Evolutionary conservation across 2,329 filamentous ascomycete species (phyloP), one percentile per base, ranked within the genome.

Genomic region (Pochonia chlamydosporia): DNA sequence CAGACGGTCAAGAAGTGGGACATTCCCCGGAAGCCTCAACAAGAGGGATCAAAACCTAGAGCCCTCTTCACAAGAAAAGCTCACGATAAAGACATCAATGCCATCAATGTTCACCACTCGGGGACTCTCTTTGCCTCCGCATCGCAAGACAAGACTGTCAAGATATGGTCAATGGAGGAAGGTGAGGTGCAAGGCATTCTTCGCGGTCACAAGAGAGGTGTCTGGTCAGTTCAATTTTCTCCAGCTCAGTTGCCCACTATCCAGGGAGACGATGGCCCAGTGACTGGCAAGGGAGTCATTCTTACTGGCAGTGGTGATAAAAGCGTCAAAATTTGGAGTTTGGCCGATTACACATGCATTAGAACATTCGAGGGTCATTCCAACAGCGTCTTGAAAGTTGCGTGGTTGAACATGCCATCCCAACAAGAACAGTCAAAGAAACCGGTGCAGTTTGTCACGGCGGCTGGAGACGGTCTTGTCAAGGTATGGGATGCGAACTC

Each of bases 41-140:
- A 69, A 48, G 56, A 59, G 37, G 59, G 57, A 16, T 65, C 70
- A 40, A 74, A 78, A 9, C 70, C 82, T 9, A 73, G 82, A 56
- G 89, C 89, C 35, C 69, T 84, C 4, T 99, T 88, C 65, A 97
- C 93, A 1, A 81, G 93, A 48, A 95, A 96, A 66, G 93, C 93
- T 1, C 93, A 99, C 67, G 93, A 99, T 62, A 99, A 99, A 64
- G 93, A 99, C 56, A 99, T 99, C 68, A 99, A 99, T 59, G 90
- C 93, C 3, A 79, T 99, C 43, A 89, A 95, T 54, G 76, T 93
- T 10, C 88, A 90, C 53, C 78, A 82, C 20, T 75, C 79, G 2
- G 81, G 81, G 4, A 80, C 83, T n/a, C 69, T 96, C 1, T 97
- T 99, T 61, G 95, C 92, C 3, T 96, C 93, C 1, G 92, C 93